Evolutionary conservation across 345 rosid species (phyloP), one percentile per base, ranked within the genome.

Genomic region (Bruguiera parviflora): DNA sequence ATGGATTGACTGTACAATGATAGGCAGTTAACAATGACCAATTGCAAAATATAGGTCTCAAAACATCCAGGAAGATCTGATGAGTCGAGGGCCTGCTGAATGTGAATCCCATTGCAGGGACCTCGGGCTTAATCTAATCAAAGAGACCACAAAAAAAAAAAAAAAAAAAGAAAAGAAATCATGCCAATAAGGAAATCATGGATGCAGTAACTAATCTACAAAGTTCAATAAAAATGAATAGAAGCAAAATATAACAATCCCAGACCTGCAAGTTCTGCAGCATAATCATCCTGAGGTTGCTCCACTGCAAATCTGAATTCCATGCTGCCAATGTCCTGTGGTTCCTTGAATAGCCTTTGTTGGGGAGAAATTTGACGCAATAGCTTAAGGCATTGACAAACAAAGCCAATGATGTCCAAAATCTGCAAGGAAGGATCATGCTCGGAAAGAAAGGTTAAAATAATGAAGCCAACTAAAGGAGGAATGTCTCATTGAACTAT

Each of bases 261-360:
- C 68, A 69, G 53, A 95, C 99, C 99, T 82, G 99, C 88, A 73
- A 95, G 96, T 69, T 88, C 89, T 57, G 93, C 88, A 78, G 99
- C 96, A 87, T 95, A 95, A 72, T 90, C 97, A 85, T 92, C 99
- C 76, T 88, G 97, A 72, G 96, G 85, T 80, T 87, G 89, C 76
- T 95, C 96, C 85, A 92, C 99, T 33, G 95, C 93, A 85, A 87
- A 95, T 73, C 86, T 86, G 47, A 95, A 92, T 73, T 92, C 97
- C 93, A 95, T 84, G 82, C 88, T 89, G 49, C 87, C 93, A 78
- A 95, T 95, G 82, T 89, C 92, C 75, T 95, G 96, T 69, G 92
- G 89, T 78, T 95, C 99, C 84, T 92, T 92, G 72, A 92, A 95
- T 82, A 95, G 90, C 99, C 99, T 88, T 81, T 90, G 88, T 83